Evolutionary conservation across 495 filamentous ascomycete genomes (phyloP).

Genomic region (Talaromyces thailandensis): DNA sequence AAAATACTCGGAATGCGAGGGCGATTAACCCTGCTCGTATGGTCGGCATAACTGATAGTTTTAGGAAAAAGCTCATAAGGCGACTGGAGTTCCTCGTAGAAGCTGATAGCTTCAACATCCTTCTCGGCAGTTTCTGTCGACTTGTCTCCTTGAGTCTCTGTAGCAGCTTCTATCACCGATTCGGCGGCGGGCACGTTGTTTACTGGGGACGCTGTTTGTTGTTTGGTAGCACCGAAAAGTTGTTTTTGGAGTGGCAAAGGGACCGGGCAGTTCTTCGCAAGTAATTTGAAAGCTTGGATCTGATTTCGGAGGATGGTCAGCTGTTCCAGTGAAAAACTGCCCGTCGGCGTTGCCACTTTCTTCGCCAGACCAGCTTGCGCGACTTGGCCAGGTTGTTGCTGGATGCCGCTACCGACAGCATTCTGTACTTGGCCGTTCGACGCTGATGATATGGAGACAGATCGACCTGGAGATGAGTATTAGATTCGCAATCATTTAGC

Average conservation of each 20-base stretch:
- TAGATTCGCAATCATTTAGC: not conserved
- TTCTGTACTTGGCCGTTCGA: slow-evolving; percentile 20
- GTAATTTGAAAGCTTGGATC: slow-evolving; percentile 71
- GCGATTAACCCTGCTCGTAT: slow-evolving; percentile 60
- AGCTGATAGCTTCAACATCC: slow-evolving; percentile 24
- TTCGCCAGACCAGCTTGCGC: slow-evolving; percentile 14
- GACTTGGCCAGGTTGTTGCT: slow-evolving; percentile 21
- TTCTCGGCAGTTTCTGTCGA: slow-evolving; percentile 23
- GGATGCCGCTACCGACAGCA: slow-evolving; percentile 17
- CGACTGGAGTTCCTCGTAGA: slow-evolving; percentile 55
- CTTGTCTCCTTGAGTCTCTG: slow-evolving; percentile 27
- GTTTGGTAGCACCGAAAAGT: slow-evolving; percentile 63
- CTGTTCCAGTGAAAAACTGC: slow-evolving; percentile 61
- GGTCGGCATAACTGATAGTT: slow-evolving; percentile 70
- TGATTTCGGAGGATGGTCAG: slow-evolving; percentile 62
- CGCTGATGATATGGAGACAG: slow-evolving; percentile 38
- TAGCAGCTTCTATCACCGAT: slow-evolving; percentile 40
- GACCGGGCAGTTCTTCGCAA: slow-evolving; percentile 72
- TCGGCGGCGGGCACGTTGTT: slow-evolving; percentile 48
- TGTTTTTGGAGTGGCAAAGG: slow-evolving; percentile 64
- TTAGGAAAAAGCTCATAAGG: slow-evolving; percentile 50
- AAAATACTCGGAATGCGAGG: slow-evolving; percentile 77
- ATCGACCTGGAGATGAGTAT: slow-evolving; percentile 19
- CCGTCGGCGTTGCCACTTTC: slow-evolving; percentile 28
- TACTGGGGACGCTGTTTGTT: slow-evolving; percentile 47